Base-by-base conservation (phyloP, 352 stramenopile genomes). In the Phytophthora pinifolia region DNA sequence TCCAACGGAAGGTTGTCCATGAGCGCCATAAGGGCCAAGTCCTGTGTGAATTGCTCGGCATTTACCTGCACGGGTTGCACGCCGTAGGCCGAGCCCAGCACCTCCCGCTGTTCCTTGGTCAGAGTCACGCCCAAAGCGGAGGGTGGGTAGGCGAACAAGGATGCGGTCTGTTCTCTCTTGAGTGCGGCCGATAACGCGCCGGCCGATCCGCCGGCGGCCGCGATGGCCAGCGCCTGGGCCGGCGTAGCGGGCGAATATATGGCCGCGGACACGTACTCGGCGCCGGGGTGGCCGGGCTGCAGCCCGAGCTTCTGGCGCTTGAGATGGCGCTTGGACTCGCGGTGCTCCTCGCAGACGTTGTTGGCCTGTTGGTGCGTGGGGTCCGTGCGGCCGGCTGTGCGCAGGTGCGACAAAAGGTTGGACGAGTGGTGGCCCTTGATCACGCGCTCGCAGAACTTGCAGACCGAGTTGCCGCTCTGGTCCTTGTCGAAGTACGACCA, bases 371-470 rank as follows among this genome's bases (percentile, higher is more conserved):
- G 79, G 62, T 92, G 83, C 22, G 63, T 78, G 4, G 70, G 18
- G 43, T 92, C 83, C 22, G 79, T 88, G 36, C 83, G 76, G 10
- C 83, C 83, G 6, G 76, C 74, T 4, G 83, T 92, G 57, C 83
- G 80, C 59, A 92, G 49, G 31, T 92, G 83, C 41, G 79, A 90
- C 18, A 92, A 69, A 45, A 92, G 60, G 49, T 92, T 92, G 54
- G 76, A 88, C 61, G 79, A 90, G 63, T 92, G 83, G 70, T 92
- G 79, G 42, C 83, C 83, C 62, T 92, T 92, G 65, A 92, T 89
- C 63, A 92, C 78, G 38, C 80, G 79, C 36, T 85, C 71, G 60
- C 83, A 92, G 64, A 92, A 89, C 65, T 92, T 92, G 69, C 83
- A 92, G 36, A 90, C 56, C 15, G 83, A 89, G 67, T 92, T 90